phyloP scores from a whole-genome alignment of 1,284 basidiomycete genomes.

The Cronartium quercuum region DNA sequence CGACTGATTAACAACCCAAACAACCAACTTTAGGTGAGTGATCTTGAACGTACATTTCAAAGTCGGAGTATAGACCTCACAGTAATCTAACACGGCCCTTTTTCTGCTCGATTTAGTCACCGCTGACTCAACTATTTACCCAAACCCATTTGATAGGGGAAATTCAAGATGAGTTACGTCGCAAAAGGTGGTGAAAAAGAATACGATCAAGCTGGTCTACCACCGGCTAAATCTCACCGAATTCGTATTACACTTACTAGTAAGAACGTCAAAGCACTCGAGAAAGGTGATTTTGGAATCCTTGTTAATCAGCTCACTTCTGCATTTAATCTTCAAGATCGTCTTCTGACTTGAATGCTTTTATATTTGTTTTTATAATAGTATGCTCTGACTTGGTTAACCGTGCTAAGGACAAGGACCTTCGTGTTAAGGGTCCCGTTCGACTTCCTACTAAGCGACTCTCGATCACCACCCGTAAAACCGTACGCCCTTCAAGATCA shows the following conservation, averaged over 20 bases:
- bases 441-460: constrained; percentile 98
- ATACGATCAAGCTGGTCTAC: constrained; percentile 60
- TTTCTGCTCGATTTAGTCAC: constrained; percentile 49
- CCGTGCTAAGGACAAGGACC: constrained; percentile 99
- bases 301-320: not conserved
- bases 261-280: constrained; percentile 95
- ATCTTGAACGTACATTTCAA: too few species aligned
- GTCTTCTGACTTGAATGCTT: not conserved
- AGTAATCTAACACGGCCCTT: too few species aligned
- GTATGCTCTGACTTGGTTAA: constrained; percentile 95
- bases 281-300: constrained; percentile 68
- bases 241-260: constrained; percentile 98
- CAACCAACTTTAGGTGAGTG: too few species aligned
- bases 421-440: constrained; percentile 98
- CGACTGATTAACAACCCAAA: too few species aligned
- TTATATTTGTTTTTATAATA: constrained; percentile 47
- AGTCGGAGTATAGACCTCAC: too few species aligned
- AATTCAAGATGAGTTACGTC: constrained; percentile 90
- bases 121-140: constrained; percentile 49
- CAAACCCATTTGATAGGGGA: constrained; percentile 54
- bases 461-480: constrained; percentile 94
- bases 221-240: constrained; percentile 92
- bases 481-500: not conserved
- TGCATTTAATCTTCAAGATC: too few species aligned
- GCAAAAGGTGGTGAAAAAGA: constrained; percentile 95